Evolutionary conservation across 192 early-diverging fungal species (phyloP), one percentile per base, ranked within the genome.

Genomic region (Borealophlyctis nickersoniae): DNA sequence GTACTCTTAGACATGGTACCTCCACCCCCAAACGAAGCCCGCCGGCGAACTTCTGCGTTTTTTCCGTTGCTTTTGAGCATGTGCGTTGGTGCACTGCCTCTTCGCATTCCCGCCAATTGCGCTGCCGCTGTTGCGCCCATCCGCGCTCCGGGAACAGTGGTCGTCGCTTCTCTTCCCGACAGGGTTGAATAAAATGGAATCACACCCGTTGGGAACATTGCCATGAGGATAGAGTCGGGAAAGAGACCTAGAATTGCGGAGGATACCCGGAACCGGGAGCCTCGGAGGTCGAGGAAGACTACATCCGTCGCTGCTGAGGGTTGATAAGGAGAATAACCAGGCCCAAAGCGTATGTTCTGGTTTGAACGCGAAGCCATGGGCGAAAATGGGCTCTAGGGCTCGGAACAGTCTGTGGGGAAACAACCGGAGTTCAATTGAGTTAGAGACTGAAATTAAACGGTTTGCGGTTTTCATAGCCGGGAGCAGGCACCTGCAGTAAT

Each of bases 181-280:
- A 57, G 30, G 30, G 59, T 51, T 23, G 16, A 35, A 33, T 30
- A 66, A 39, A 73, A 56, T n/a, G 68, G 48, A 31, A 73, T 73
- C 31, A 73, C 7, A 24, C 68, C 60, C 0, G 36, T 35, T 13
- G 61, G 60, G 49, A 73, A 73, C 69, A 73, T 63, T 1, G 59
- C 27, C 24, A 56, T 73, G 9, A 73, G 55, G 51, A 72, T 35
- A 1, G 68, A 71, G 0, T 73, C 71, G 9, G 71, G 68, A 26
- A 73, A 62, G 45, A 72, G 31, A 29, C 68, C 71, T 9, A 73
- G 53, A 32, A 73, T 57, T 13, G 57, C 30, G 23, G 45, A 32
- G 22, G 67, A 36, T 4, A 73, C 60, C 13, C 69, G 52, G 49
- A 73, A 73, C 16, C 22, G n/a, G 9, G 51, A 32, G 9, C 62